Conservation (phyloP, 2,329 filamentous ascomycete genomes). For the Phyllosticta citribraziliensis region DNA sequence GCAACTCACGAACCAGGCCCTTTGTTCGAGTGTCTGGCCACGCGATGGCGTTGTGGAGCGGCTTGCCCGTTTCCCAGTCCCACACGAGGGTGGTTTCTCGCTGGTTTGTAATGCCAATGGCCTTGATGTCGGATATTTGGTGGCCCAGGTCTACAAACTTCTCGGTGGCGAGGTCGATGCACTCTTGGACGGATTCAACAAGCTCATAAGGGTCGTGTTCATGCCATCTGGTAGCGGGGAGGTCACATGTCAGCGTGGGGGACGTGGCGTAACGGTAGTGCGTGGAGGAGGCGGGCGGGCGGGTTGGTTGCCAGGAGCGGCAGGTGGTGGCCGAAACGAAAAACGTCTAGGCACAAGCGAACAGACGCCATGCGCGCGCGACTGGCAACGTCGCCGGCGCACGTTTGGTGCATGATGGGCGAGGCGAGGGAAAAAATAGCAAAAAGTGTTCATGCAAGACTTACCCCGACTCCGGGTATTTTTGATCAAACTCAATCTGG, state of each 20-base stretch:
- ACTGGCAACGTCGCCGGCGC: neutral
- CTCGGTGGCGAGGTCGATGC: slow-evolving; percentile 66
- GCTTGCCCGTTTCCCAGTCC: slow-evolving; percentile 71
- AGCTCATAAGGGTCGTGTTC: slow-evolving; percentile 78
- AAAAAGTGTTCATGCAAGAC: slow-evolving; percentile 22
- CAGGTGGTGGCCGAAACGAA: neutral
- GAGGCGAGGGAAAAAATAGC: neutral
- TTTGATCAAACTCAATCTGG: slow-evolving; percentile 78
- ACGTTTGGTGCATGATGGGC: no score
- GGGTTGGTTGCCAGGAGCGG: neutral
- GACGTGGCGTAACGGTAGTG: neutral
- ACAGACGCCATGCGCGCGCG: neutral
- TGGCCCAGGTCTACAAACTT: slow-evolving; percentile 63
- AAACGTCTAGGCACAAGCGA: neutral
- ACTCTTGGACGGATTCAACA: slow-evolving; percentile 63
- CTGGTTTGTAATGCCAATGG: slow-evolving; percentile 82
- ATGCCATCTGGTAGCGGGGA: slow-evolving; percentile 57
- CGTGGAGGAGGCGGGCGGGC: neutral
- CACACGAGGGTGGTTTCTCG: slow-evolving; percentile 80
- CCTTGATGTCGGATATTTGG: slow-evolving; percentile 57
- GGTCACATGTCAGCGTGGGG: slow-evolving; percentile 7
- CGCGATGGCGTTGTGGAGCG: slow-evolving; percentile 75
- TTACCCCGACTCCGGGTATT: slow-evolving; percentile 77
- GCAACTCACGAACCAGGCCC: slow-evolving; percentile 66
- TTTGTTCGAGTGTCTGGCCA: slow-evolving; percentile 83